Evolutionary conservation across 2,329 filamentous ascomycete species (phyloP).

Genomic region (Fonsecaea pugnacius): DNA sequence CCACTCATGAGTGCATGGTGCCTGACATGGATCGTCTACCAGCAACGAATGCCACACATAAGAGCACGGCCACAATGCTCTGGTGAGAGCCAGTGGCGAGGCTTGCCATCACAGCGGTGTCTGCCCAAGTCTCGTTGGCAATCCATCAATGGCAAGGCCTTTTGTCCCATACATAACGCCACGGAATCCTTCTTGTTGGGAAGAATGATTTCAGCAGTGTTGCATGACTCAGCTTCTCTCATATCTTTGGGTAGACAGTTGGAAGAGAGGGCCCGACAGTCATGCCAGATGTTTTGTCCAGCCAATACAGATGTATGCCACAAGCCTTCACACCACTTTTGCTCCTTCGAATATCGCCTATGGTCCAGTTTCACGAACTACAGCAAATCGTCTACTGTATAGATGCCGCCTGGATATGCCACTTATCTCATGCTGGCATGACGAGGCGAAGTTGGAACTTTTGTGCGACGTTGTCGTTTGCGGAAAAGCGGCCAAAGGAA

Average conservation of each 20-base stretch:
- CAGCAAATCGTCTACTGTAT: not conserved
- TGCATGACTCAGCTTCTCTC: not conserved
- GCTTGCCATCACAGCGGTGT: constrained; percentile 28
- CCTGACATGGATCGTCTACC: constrained; percentile 26
- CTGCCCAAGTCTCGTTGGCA: constrained; percentile 35
- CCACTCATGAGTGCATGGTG: constrained; percentile 28
- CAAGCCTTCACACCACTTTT: constrained; percentile 2
- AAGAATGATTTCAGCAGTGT: not conserved
- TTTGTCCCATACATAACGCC: constrained; percentile 18
- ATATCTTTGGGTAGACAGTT: not conserved
- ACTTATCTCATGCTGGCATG: constrained; percentile 5
- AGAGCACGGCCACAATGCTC: constrained; percentile 14
- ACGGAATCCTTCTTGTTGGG: not conserved
- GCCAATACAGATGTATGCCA: not conserved
- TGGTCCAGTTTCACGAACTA: not conserved
- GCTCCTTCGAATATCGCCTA: not conserved
- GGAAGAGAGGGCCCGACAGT: not conserved
- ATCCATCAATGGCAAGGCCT: constrained; percentile 26
- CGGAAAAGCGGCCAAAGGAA: constrained; percentile 1
- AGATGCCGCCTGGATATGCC: not conserved
- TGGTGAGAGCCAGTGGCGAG: constrained; percentile 25
- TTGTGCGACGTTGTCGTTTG: constrained; percentile 14
- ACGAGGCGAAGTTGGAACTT: constrained; percentile 9
- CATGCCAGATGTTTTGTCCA: constrained; percentile 7
- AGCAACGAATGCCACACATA: constrained; percentile 21